Evolutionary conservation across 495 filamentous ascomycete genomes (phyloP), one percentile per base, ranked within the genome.

Genomic region (Podospora comata): DNA sequence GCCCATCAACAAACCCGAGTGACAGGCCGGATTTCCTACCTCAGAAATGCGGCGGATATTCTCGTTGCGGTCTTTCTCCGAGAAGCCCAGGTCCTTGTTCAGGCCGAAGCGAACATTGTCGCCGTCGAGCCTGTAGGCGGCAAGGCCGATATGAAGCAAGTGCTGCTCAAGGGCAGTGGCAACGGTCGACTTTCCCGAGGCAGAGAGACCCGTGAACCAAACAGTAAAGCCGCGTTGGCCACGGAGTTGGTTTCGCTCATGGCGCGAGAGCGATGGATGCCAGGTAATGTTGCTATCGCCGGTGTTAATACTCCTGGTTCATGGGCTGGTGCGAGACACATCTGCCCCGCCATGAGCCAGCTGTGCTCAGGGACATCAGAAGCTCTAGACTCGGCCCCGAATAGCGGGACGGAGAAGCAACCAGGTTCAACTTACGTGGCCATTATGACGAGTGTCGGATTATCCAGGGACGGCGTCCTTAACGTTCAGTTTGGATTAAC

Each of bases 71-170:
- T 98, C 95, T 73, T 87, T 86, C 74, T 96, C 93, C 71, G 88
- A 91, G 84, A 98, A 98, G 4, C 94, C 94, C 39, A 98, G 86
- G 83, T 99, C 94, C 79, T 93, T 93, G 85, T 99, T 99, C 72
- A 99, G 84, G 2, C 95, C 96, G 84, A 97, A 97, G 67, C 95
- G 94, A 74, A 99, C 89, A 83, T 99, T 99, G 86, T 99, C 95
- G 73, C 95, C 95, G 79, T 99, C 95, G 19, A 99, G 89, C 1
- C 96, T 88, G 84, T 99, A 99, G 65, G 93, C 91, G 67, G 90
- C 83, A 16, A 96, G 79, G 18, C 89, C 89, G 19, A 89, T 84
- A 75, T 95, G 92, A 62, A 99, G 88, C 18, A 99, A 89, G 78
- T 96, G 91, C 80, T 96, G 93, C 82, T 99, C 95, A 19, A 98